Evolutionary conservation across 495 filamentous ascomycete genomes (phyloP).

Genomic region (Daldinia caldariorum): DNA sequence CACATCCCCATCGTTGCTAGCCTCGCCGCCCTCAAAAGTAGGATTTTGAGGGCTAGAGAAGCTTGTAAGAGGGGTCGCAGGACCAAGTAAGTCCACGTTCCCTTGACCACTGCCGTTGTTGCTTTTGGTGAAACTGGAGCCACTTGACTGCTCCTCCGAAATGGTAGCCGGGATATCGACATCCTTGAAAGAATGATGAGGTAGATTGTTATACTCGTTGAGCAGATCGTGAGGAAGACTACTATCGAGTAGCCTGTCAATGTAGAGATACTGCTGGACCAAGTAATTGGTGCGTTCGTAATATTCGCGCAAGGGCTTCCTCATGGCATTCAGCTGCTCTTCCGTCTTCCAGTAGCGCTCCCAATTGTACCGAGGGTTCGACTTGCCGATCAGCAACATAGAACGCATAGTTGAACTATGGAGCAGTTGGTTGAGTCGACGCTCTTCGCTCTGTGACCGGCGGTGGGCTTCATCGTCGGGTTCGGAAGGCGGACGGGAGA

Average conservation of each 20-base stretch:
- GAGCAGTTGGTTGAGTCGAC: conserved; percentile 63
- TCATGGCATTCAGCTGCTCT: conserved; percentile 70
- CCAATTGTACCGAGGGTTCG: conserved; percentile 79
- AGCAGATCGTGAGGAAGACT: conserved; percentile 86
- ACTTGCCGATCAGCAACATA: conserved; percentile 80
- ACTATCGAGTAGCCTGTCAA: conserved; percentile 89
- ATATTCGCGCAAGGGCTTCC: conserved; percentile 76
- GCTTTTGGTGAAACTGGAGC: conserved; percentile 24
- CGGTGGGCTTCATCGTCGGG: conserved; percentile 50
- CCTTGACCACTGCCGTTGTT: conserved; percentile 4
- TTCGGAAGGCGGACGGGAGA: conserved; percentile 32
- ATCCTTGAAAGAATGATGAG: conserved; percentile 52
- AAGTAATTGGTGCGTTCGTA: conserved; percentile 86
- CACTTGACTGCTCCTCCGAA: conserved; percentile 53
- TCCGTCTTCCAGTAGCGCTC: conserved; percentile 77
- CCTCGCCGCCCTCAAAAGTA: conserved; percentile 20
- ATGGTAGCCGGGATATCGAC: conserved; percentile 68
- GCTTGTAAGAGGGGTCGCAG: conserved; percentile 15
- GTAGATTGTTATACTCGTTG: conserved; percentile 78
- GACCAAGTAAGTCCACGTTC: background rate
- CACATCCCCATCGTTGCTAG: conserved; percentile 34
- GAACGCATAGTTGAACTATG: conserved; percentile 76
- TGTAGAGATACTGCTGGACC: conserved; percentile 88
- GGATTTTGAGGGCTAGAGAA: conserved; percentile 34
- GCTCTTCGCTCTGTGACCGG: conserved; percentile 55